A percentile compares a stretch with the other conserved stretches of the same genome.
Conservation (phyloP, 441 rosid genomes). For the Omphalea diandra region DNA sequence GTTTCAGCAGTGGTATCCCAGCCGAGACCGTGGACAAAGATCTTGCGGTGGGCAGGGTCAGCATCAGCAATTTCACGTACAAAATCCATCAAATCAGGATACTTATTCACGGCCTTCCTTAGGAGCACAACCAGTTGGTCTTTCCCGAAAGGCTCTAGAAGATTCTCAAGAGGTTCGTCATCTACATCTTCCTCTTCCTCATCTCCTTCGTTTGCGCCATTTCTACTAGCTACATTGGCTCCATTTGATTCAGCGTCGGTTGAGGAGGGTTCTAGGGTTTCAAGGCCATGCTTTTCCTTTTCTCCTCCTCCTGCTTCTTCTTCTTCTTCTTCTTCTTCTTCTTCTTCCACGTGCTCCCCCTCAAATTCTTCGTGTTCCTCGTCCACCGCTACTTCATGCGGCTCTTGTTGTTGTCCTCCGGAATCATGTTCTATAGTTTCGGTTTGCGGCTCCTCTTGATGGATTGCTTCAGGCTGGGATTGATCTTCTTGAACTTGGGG, state of each 20-base stretch:
- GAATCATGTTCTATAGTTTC: neutral
- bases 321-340: neutral
- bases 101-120: neutral
- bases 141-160: neutral
- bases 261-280: neutral
- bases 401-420: neutral
- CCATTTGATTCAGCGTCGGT: neutral
- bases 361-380: neutral
- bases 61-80: conserved; percentile 6
- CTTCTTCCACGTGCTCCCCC: neutral
- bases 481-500: neutral
- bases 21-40: conserved; percentile 81
- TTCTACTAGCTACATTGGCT: neutral
- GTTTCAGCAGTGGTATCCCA: conserved; percentile 80
- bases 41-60: conserved; percentile 57
- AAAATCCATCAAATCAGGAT: conserved; percentile 1
- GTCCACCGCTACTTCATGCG: neutral
- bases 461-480: neutral
- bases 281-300: neutral
- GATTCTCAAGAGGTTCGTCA: neutral
- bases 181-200: neutral
- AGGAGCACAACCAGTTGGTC: neutral
- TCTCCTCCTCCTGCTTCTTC: neutral
- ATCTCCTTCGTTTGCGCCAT: neutral
- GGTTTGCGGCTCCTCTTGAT: neutral